Conservation (phyloP, 2,329 filamentous ascomycete genomes). For the Aureobasidium sp. region DNA sequence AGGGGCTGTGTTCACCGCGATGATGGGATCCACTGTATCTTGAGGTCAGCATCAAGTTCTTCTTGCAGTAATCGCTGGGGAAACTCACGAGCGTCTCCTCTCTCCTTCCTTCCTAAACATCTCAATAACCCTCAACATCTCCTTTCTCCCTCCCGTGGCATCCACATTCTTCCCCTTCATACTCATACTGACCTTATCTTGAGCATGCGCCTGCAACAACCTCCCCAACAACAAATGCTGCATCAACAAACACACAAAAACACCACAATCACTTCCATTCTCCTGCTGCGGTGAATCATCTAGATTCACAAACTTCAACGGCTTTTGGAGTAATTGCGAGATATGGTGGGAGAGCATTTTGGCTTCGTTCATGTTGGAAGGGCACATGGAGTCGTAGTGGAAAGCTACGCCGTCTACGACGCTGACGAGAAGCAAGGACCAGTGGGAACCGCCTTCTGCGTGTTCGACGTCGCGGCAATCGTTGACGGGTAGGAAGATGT, state of each 20-base stretch:
- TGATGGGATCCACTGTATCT: neutral
- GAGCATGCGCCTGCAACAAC: slow-evolving; percentile 67
- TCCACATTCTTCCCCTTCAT: slow-evolving; percentile 79
- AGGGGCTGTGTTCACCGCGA: slow-evolving; percentile 4
- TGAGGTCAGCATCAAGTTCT: too few species aligned
- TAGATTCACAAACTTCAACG: slow-evolving; percentile 69
- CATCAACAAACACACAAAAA: slow-evolving; percentile 95
- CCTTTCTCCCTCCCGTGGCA: slow-evolving; percentile 69
- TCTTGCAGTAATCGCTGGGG: too few species aligned
- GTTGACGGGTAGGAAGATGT: slow-evolving; percentile 94
- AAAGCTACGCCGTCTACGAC: slow-evolving; percentile 86
- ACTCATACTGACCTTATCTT: slow-evolving; percentile 89
- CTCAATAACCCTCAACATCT: slow-evolving; percentile 87
- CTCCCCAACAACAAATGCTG: slow-evolving; percentile 81
- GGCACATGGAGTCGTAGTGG: slow-evolving; percentile 84
- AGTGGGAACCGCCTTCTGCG: slow-evolving; percentile 88
- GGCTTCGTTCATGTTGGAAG: slow-evolving; percentile 68
- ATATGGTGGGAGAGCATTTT: slow-evolving; percentile 61
- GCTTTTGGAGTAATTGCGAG: slow-evolving; percentile 54
- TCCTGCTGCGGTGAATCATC: slow-evolving; percentile 83
- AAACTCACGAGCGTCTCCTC: slow-evolving; percentile 70
- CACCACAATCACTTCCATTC: slow-evolving; percentile 87
- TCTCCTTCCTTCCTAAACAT: slow-evolving; percentile 79
- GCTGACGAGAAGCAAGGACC: slow-evolving; percentile 85
- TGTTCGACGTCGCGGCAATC: slow-evolving; percentile 67